Conservation (phyloP, 257 asterid genomes). For the Gentiana straminea region DNA sequence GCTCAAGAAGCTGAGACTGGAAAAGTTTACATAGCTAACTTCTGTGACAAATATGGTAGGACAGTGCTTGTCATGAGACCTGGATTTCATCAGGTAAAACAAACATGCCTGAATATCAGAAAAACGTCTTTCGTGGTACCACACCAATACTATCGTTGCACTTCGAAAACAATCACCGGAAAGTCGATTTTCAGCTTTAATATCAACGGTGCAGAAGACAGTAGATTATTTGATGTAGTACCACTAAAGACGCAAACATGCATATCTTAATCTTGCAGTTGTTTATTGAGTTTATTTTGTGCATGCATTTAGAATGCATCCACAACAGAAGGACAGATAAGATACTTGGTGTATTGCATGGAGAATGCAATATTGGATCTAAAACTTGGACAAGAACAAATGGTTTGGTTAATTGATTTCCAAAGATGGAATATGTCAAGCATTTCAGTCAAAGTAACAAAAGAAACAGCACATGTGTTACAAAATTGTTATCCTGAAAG, state of each 20-base stretch:
- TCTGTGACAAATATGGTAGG: slow-evolving; percentile 41
- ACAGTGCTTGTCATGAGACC: slow-evolving; percentile 58
- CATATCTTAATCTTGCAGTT: neutral
- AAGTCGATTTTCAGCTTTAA: no score
- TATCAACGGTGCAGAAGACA: no score
- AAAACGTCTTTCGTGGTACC: no score
- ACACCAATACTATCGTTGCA: no score
- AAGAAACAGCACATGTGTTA: slow-evolving; percentile 44
- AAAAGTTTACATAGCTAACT: slow-evolving; percentile 46
- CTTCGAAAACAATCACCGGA: no score
- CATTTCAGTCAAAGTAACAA: slow-evolving; percentile 41
- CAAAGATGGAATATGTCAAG: slow-evolving; percentile 41
- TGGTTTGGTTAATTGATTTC: slow-evolving; percentile 66
- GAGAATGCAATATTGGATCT: slow-evolving; percentile 48
- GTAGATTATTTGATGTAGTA: no score
- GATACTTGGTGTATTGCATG: slow-evolving; percentile 48
- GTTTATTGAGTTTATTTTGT: neutral
- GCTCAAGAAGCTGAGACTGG: slow-evolving; percentile 50
- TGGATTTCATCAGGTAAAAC: slow-evolving; percentile 37
- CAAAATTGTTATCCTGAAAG: slow-evolving; percentile 66
- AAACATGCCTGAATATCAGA: neutral
- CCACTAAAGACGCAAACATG: neutral
- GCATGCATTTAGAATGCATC: slow-evolving; percentile 28
- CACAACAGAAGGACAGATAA: slow-evolving; percentile 41
- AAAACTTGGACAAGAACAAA: slow-evolving; percentile 40